Evolutionary conservation across 495 filamentous ascomycete species (phyloP).

Genomic region (Rhizodiscina lignyota): DNA sequence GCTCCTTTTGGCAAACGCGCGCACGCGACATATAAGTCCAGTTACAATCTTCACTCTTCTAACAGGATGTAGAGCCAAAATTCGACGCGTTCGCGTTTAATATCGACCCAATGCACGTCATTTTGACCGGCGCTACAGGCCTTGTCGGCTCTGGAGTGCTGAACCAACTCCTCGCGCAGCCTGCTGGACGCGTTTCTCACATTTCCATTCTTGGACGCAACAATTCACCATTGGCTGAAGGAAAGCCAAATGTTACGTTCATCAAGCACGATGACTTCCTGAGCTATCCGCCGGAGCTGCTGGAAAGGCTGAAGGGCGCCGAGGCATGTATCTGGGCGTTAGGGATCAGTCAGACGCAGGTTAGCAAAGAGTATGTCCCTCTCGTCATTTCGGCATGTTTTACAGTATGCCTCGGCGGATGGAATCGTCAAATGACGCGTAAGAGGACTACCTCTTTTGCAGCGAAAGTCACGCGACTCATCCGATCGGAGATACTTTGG

Average conservation of each 20-base stretch:
- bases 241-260: neutral
- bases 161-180: neutral
- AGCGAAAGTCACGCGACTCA: no score
- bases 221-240: neutral
- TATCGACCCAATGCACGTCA: conserved; percentile 1
- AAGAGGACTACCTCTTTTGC: no score
- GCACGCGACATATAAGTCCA: no score
- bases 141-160: conserved; percentile 3
- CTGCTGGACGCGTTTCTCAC: neutral
- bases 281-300: neutral
- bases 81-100: no score
- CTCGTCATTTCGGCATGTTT: neutral
- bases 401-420: no score
- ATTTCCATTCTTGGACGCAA: neutral
- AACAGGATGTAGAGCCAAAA: no score
- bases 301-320: conserved; percentile 1
- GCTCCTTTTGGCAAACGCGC: no score
- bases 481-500: no score
- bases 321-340: conserved; percentile 2
- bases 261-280: neutral
- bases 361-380: neutral
- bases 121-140: conserved; percentile 3
- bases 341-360: neutral
- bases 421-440: no score
- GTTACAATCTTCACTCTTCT: no score